A percentile compares a stretch with the other conserved stretches of the same genome.
phyloP scores from a whole-genome alignment of 2,329 filamentous ascomycete species.

The Cytospora schulzeri region DNA sequence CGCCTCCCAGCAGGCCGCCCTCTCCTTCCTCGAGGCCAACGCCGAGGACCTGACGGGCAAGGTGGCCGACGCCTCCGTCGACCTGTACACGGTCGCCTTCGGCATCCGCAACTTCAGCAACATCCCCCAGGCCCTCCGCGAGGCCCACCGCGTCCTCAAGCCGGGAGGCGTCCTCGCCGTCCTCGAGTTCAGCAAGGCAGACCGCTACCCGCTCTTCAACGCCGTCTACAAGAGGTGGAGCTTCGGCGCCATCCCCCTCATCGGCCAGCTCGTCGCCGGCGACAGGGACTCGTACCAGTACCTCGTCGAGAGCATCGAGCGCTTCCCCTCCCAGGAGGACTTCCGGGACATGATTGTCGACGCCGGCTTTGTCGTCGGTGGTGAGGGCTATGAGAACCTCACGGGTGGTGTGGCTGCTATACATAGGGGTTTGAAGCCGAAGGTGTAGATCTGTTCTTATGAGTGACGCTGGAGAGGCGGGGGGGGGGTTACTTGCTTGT shows the following conservation, averaged over 20 bases:
- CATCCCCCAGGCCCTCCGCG: slow-evolving; percentile 78
- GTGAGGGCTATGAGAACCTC: slow-evolving; percentile 83
- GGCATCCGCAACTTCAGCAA: slow-evolving; percentile 97
- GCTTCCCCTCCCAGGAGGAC: slow-evolving; percentile 82
- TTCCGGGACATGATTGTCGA: slow-evolving; percentile 82
- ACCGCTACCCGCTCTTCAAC: slow-evolving; percentile 74
- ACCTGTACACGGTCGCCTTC: slow-evolving; percentile 96
- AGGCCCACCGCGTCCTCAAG: slow-evolving; percentile 86
- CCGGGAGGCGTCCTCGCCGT: slow-evolving; percentile 96
- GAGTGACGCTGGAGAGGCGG: not conserved
- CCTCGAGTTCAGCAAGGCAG: slow-evolving; percentile 86
- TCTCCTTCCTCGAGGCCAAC: slow-evolving; percentile 85
- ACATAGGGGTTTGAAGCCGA: slow-evolving; percentile 91
- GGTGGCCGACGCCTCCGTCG: slow-evolving; percentile 72
- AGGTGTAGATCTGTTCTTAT: slow-evolving; percentile 31
- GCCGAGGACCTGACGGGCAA: slow-evolving; percentile 70
- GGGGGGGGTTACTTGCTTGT: not conserved
- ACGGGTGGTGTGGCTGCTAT: slow-evolving; percentile 93
- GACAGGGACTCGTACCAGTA: slow-evolving; percentile 98
- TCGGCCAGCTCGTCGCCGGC: slow-evolving; percentile 91
- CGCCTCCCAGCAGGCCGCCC: slow-evolving; percentile 39
- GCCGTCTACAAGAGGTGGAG: slow-evolving; percentile 93
- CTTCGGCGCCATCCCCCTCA: slow-evolving; percentile 89
- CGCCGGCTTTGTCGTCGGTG: slow-evolving; percentile 84
- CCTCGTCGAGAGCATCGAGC: slow-evolving; percentile 95